Percentiles rank a stretch among this genome's conserved stretches.
phyloP scores from a whole-genome alignment of 2,329 filamentous ascomycete species.

The Venturia pyrina region DNA sequence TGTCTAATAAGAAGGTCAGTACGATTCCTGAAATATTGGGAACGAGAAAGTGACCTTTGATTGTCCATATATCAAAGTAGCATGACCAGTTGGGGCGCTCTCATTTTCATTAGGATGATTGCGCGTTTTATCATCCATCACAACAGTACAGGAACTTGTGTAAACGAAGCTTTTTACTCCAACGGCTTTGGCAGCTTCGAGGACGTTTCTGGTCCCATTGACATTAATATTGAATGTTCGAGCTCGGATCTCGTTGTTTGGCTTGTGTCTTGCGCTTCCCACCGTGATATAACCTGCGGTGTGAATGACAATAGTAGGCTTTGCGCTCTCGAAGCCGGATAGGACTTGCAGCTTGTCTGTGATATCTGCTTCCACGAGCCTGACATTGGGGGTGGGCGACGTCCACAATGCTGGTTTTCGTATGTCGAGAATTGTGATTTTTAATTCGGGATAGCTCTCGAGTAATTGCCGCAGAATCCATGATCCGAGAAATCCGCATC shows the following conservation, averaged over 20 bases:
- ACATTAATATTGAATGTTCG: conserved; percentile 78
- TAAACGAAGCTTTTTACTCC: conserved; percentile 78
- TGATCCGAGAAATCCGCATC: conserved; percentile 32
- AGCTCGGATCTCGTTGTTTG: conserved; percentile 32
- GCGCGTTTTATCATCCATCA: conserved; percentile 6
- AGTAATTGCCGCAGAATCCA: conserved; percentile 19
- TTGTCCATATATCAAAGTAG: conserved; percentile 8
- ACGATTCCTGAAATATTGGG: background rate
- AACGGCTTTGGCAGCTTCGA: conserved; percentile 59
- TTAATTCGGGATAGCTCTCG: conserved; percentile 25
- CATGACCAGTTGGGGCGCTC: background rate
- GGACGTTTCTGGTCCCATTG: conserved; percentile 68
- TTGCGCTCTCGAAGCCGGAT: conserved; percentile 47
- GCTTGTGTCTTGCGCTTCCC: conserved; percentile 30
- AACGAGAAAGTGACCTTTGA: conserved; percentile 11
- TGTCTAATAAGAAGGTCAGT: conserved; percentile 39
- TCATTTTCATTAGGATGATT: conserved; percentile 7
- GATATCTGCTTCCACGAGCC: conserved; percentile 32
- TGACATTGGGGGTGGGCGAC: conserved; percentile 18
- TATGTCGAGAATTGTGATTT: conserved; percentile 29
- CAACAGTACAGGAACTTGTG: conserved; percentile 46
- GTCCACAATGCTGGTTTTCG: conserved; percentile 6
- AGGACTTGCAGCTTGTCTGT: conserved; percentile 24
- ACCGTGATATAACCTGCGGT: conserved; percentile 52
- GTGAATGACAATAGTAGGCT: conserved; percentile 80